Evolutionary conservation across 768 basidiomycete species (phyloP).

Genomic region (Psilocybe subaeruginosa): DNA sequence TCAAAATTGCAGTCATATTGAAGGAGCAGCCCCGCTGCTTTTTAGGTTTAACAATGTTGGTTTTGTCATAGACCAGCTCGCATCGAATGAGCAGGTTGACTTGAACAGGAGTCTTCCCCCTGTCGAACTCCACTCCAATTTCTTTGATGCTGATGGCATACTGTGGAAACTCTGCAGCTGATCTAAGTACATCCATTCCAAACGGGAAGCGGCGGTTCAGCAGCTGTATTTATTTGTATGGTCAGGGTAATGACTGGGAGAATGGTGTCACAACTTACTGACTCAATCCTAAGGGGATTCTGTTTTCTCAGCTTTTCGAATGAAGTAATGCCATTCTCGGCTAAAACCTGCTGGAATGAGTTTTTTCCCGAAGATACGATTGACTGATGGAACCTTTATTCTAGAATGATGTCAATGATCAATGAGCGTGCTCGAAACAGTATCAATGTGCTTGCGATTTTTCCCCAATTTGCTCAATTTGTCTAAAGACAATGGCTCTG

Average conservation of each 20-base stretch:
- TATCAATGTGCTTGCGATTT: slow-evolving; percentile 66
- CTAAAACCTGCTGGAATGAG: slow-evolving; percentile 57
- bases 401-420: slow-evolving; percentile 17
- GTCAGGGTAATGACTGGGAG: not conserved
- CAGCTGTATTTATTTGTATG: slow-evolving; percentile 43
- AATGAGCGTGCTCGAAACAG: not conserved
- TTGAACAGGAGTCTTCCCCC: slow-evolving; percentile 56
- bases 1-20: slow-evolving; percentile 74
- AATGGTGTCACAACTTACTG: slow-evolving; percentile 36
- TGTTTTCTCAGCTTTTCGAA: slow-evolving; percentile 59
- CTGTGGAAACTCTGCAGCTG: slow-evolving; percentile 64
- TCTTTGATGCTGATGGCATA: slow-evolving; percentile 61
- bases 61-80: slow-evolving; percentile 40
- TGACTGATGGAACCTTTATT: slow-evolving; percentile 31
- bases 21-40: slow-evolving; percentile 38
- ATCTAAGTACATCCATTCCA: slow-evolving; percentile 67
- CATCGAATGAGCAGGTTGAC: slow-evolving; percentile 63
- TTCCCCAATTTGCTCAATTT: slow-evolving; percentile 90
- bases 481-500: slow-evolving; percentile 78
- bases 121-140: slow-evolving; percentile 40
- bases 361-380: not conserved
- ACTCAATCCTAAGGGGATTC: slow-evolving; percentile 64
- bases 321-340: slow-evolving; percentile 70
- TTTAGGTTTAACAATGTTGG: slow-evolving; percentile 37
- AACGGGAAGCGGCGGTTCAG: slow-evolving; percentile 77